Evolutionary conservation across 345 rosid genomes (phyloP), one percentile per base, ranked within the genome.

Genomic region (Crucihimalaya himalaica): DNA sequence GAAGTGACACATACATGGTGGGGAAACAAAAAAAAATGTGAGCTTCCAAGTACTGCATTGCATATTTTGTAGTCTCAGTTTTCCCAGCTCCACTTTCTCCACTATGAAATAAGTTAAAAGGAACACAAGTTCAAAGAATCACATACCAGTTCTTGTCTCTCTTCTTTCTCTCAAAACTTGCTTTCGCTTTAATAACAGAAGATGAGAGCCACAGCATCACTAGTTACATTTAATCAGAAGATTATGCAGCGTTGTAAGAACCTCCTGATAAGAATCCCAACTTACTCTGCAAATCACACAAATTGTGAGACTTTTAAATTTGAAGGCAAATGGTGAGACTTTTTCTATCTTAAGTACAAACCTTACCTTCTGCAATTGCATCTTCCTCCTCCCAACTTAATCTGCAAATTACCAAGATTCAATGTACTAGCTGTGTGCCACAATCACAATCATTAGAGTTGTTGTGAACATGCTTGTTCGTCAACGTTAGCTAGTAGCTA

Each of bases 21-120:
- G n/a, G n/a, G n/a, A n/a, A n/a, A n/a, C n/a, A n/a, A n/a, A n/a
- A n/a, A n/a, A n/a, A n/a, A n/a, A n/a, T n/a, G n/a, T n/a, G 85
- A 61, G 89, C 76, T 79, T 94, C 89, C 85, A 94, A 86, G 79
- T 89, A 91, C 76, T 85, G 92, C 93, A 91, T 89, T 20, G 85
- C 89, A 75, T 84, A 77, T 80, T 89, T 94, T 66, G 95, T 95
- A n/a, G 98, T 94, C 86, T 94, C 98, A 6, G 96, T 94, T 82
- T 94, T 94, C 60, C 97, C 98, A 63, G 98, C 85, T 69, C 98
- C 98, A 81, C 97, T 91, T 88, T 88, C 97, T 51, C 98, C 98
- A 72, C 98, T 91, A 86, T 16, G 72, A 51, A 67, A 74, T 45
- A 59, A 66, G n/a, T n/a, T n/a, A n/a, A n/a, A n/a, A n/a, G n/a